These are phyloP conservation scores for Globisporangium viniferum DNA, from an alignment of 352 stramenopile genomes.

Conservation along the genomic window DNA sequence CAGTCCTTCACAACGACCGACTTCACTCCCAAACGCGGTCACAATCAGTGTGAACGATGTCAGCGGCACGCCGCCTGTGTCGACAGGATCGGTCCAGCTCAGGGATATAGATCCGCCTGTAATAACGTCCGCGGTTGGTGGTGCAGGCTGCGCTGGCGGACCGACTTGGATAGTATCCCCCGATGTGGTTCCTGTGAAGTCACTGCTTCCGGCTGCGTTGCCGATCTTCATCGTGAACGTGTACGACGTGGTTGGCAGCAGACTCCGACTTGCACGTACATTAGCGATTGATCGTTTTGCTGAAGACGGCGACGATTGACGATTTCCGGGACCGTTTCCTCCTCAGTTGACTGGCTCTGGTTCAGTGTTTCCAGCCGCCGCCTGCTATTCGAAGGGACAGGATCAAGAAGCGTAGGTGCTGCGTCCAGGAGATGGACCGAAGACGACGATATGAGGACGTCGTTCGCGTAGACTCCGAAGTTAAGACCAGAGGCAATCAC, in stretches of 20 bases:
- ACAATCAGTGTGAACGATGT: constrained; percentile 37
- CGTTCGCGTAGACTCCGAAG: constrained; percentile 49
- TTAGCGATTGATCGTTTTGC: background rate
- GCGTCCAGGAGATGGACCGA: constrained; percentile 11
- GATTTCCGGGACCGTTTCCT: background rate
- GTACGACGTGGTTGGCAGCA: constrained; percentile 42
- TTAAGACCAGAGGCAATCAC: constrained; percentile 21
- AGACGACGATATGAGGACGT: constrained; percentile 19
- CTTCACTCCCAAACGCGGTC: constrained; percentile 12
- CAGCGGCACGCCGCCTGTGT: constrained; percentile 47
- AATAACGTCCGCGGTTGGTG: constrained; percentile 17
- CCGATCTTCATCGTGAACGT: constrained; percentile 34
- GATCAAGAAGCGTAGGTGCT: background rate
- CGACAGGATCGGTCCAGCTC: constrained; percentile 42
- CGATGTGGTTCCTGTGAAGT: constrained; percentile 7
- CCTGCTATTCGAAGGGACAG: background rate
- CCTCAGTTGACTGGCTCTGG: background rate
- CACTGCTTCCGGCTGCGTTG: constrained; percentile 33
- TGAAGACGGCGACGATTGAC: background rate
- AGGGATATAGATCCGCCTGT: constrained; percentile 46
- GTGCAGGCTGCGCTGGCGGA: constrained; percentile 25
- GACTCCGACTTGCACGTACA: constrained; percentile 37
- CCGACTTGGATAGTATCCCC: constrained; percentile 21
- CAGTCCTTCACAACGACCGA: constrained; percentile 40
- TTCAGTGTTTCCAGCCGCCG: constrained; percentile 6